Percentiles rank a stretch among this genome's conserved stretches.
Conservation (phyloP, 2,329 filamentous ascomycete species). For the Penicillium sp. region DNA sequence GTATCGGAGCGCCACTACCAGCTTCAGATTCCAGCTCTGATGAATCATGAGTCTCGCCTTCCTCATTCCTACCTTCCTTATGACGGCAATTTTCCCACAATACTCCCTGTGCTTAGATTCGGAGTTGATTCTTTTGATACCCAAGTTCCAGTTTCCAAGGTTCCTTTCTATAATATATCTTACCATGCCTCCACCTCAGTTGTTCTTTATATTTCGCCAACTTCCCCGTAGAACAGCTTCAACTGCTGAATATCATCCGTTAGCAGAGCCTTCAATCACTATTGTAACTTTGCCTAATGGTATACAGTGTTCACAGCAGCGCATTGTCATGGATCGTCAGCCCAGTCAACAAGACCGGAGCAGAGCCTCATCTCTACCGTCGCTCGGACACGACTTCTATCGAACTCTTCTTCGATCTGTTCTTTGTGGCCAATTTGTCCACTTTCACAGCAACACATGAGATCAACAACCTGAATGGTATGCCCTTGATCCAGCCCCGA, state of each 20-base stretch:
- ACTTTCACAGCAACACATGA: constrained; percentile 60
- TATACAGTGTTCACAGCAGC: constrained; percentile 10
- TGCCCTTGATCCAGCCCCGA: constrained; percentile 3
- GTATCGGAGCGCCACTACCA: constrained; percentile 33
- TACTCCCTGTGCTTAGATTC: constrained; percentile 5
- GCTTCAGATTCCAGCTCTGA: constrained; percentile 28
- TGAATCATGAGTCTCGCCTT: constrained; percentile 22
- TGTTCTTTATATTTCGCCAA: constrained; percentile 33
- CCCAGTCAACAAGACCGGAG: constrained; percentile 31
- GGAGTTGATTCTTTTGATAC: constrained; percentile 21
- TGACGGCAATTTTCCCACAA: not conserved
- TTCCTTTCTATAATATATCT: constrained; percentile 4
- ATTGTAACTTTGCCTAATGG: constrained; percentile 1
- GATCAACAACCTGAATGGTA: constrained; percentile 51
- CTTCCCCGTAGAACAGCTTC: constrained; percentile 19
- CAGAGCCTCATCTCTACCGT: constrained; percentile 37
- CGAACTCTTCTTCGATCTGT: constrained; percentile 61
- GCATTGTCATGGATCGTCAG: constrained; percentile 36
- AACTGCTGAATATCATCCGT: constrained; percentile 5
- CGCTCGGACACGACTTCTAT: constrained; percentile 55
- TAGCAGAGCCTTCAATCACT: not conserved
- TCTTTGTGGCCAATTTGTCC: constrained; percentile 64
- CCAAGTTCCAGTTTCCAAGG: constrained; percentile 2
- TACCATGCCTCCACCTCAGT: constrained; percentile 30
- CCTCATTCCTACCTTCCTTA: not conserved